These are phyloP conservation scores for Vaccinium myrtillus DNA, from an alignment of 148 eudicot genomes.

Conservation along the genomic window DNA sequence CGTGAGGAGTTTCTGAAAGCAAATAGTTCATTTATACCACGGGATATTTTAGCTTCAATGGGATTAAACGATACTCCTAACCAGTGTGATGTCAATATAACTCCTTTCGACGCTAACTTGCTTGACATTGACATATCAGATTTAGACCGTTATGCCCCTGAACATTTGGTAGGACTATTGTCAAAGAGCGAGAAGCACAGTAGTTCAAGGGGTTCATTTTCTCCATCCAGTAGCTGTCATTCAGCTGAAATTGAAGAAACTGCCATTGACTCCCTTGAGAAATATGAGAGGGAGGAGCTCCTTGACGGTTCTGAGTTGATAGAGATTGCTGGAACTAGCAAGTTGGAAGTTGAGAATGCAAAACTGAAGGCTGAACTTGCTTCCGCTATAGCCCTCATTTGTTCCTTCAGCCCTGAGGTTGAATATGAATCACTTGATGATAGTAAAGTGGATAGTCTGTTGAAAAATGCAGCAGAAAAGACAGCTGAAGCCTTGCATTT, in stretches of 20 bases:
- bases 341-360: conserved; percentile 94
- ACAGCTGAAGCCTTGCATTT: conserved; percentile 80
- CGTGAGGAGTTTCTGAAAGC: conserved; percentile 82
- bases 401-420: conserved; percentile 61
- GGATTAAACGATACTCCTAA: conserved; percentile 92
- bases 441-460: conserved; percentile 47
- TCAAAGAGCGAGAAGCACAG: conserved; percentile 58
- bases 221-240: conserved; percentile 53
- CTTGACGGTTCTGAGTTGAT: conserved; percentile 62
- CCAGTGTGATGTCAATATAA: conserved; percentile 86
- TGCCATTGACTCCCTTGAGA: conserved; percentile 37
- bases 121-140: conserved; percentile 83
- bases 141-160: conserved; percentile 85
- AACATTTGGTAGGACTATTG: conserved; percentile 64
- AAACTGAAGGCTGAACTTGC: conserved; percentile 94
- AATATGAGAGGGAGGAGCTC: conserved; percentile 40
- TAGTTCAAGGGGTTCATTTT: conserved; percentile 48
- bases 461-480: conserved; percentile 78
- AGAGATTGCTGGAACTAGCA: conserved; percentile 95
- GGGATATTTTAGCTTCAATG: conserved; percentile 80
- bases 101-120: conserved; percentile 83
- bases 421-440: conserved; percentile 70
- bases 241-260: conserved; percentile 49
- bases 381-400: conserved; percentile 78
- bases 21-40: conserved; percentile 68